phyloP scores from a whole-genome alignment of 202 grass and related monocot genomes.

The Bolboschoenoplectus hybrid region DNA sequence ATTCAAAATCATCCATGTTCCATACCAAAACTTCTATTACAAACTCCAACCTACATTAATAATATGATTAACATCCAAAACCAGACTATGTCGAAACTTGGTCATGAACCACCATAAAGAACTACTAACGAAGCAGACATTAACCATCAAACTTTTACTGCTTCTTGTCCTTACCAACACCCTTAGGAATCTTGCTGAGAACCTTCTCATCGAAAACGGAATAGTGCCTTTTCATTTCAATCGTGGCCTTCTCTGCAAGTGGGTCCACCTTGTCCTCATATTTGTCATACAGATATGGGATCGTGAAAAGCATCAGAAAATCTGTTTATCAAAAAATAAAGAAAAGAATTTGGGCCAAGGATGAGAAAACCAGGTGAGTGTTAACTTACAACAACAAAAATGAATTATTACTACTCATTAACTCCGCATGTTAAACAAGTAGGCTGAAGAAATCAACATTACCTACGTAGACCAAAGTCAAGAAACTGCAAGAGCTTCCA shows the following conservation, averaged over 20 bases:
- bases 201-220: constrained; percentile 72
- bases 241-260: constrained; percentile 74
- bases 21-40: constrained; percentile 36
- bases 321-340: constrained; percentile 50
- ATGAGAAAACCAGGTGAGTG: constrained; percentile 3
- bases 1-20: constrained; percentile 22
- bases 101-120: constrained; percentile 44
- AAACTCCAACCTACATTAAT: constrained; percentile 33
- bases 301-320: constrained; percentile 82
- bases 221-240: constrained; percentile 79
- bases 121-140: constrained; percentile 33
- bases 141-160: constrained; percentile 45
- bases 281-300: constrained; percentile 87
- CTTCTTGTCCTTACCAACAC: constrained; percentile 81
- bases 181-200: constrained; percentile 84
- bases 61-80: constrained; percentile 37
- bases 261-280: constrained; percentile 89
- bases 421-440: background rate
- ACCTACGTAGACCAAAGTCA: constrained; percentile 92
- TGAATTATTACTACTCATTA: background rate
- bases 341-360: background rate
- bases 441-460: constrained; percentile 34
- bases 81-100: constrained; percentile 25
- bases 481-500: constrained; percentile 81
- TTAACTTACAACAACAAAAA: background rate